Percentiles rank a stretch among this genome's conserved stretches.
Evolutionary conservation across 2,329 filamentous ascomycete species (phyloP).

Genomic region (Parastagonospora avenae): DNA sequence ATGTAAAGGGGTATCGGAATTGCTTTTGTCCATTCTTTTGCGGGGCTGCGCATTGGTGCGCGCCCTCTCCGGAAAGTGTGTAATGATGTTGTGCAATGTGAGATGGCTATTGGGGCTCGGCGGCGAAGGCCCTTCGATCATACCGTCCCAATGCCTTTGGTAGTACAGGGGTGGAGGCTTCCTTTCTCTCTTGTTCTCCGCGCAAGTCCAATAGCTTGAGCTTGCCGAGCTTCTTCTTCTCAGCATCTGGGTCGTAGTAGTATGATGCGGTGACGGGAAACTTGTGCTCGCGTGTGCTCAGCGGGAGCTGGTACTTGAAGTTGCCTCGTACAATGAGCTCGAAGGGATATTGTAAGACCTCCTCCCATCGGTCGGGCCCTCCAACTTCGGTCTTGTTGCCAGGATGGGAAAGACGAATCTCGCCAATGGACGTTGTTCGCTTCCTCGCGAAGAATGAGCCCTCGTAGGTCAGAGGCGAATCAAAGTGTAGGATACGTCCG

Average conservation of each 20-base stretch:
- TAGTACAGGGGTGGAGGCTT: slow-evolving; percentile 22
- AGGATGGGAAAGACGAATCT: slow-evolving; percentile 79
- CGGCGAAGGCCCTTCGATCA: slow-evolving; percentile 28
- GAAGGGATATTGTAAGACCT: slow-evolving; percentile 88
- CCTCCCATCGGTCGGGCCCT: slow-evolving; percentile 86
- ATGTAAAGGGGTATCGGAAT: slow-evolving; percentile 43
- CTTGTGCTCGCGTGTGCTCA: slow-evolving; percentile 61
- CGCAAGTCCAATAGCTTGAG: neutral
- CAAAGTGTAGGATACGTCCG: slow-evolving; percentile 85
- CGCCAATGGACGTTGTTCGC: slow-evolving; percentile 74
- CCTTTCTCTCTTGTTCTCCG: slow-evolving; percentile 7
- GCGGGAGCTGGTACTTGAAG: slow-evolving; percentile 76
- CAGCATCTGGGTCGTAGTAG: slow-evolving; percentile 42
- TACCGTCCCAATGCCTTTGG: slow-evolving; percentile 33
- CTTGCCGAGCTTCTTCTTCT: slow-evolving; percentile 36
- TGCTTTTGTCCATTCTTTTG: slow-evolving; percentile 31
- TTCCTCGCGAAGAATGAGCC: slow-evolving; percentile 83
- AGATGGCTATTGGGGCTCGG: slow-evolving; percentile 15
- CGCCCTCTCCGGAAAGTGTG: slow-evolving; percentile 16
- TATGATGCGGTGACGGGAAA: slow-evolving; percentile 53
- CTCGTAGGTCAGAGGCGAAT: slow-evolving; percentile 87
- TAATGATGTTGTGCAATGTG: slow-evolving; percentile 26
- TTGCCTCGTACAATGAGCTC: slow-evolving; percentile 91
- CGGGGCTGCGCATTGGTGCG: slow-evolving; percentile 11
- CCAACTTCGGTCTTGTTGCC: slow-evolving; percentile 86